Base-by-base conservation (phyloP, 805 yeast genomes). In the Candida nemodendra region DNA sequence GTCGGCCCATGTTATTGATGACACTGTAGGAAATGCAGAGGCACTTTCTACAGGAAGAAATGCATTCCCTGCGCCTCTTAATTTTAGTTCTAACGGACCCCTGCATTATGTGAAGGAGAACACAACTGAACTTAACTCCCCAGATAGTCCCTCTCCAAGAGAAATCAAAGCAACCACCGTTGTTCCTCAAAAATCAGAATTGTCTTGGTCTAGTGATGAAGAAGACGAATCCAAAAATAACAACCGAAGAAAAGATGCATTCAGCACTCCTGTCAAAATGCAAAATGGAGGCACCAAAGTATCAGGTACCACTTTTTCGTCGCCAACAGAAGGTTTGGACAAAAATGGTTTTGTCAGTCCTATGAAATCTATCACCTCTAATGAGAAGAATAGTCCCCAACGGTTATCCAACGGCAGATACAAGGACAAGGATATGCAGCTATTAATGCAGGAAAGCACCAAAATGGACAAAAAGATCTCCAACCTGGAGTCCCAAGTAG, bases 131-230 rank as follows among this genome's bases (percentile, higher is more conserved):
- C 44, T 29, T 9, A 44, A 34, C 11, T 23, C 19, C n/a, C 42
- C 39, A 19, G 47, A 39, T 24, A 53, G 64, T 9, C 65, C 64
- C 11, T 45, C 64, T 9, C 65, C 57, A 41, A 37, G 60, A 29
- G 64, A 58, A 42, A 53, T 61, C 31, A 86, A 79, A 45, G 61
- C 84, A 9, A 74, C 84, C 5, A 78, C 82, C 4, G 81, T 91
- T 4, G 78, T 84, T n/a, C 96, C 97, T 0, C 75, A 83, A 18
- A 87, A 84, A 58, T 86, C 96, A 0, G 78, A 82, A 29, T 70
- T 91, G 57, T 81, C 90, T 3, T 93, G 96, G 89, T 83, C 91
- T 12, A 83, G 89, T 37, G 95, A 84, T 48, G 95, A 84, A 44
- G 93, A 82, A 32, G 86, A 77, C 2, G 76, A 21, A 11, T 21